These are phyloP conservation scores for Chalciporus chontae DNA, from an alignment of 768 basidiomycete species.

Conservation along the genomic window DNA sequence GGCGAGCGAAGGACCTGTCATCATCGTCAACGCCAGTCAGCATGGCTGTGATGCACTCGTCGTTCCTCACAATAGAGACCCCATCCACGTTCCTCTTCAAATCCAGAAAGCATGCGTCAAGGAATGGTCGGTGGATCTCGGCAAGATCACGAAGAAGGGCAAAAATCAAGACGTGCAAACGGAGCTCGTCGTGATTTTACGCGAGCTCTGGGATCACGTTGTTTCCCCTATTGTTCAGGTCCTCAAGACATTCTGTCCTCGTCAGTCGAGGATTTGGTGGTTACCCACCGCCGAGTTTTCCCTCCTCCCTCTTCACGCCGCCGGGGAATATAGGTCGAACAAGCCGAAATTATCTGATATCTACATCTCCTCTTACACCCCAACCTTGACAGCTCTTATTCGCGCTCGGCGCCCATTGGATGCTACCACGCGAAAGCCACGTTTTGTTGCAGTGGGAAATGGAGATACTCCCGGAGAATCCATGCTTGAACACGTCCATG, in stretches of 20 bases:
- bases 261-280: conserved; percentile 10
- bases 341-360: not conserved
- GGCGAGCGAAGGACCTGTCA: conserved; percentile 3
- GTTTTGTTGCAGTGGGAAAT: not conserved
- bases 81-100: not conserved
- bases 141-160: not conserved
- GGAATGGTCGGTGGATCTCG: not conserved
- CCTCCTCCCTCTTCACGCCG: conserved; percentile 35
- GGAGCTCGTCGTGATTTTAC: not conserved
- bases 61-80: not conserved
- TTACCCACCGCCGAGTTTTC: conserved; percentile 17
- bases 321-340: conserved; percentile 22
- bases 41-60: conserved; percentile 10
- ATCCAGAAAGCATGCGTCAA: not conserved
- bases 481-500: not conserved
- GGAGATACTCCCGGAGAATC: not conserved
- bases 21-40: conserved; percentile 1
- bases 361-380: conserved; percentile 21
- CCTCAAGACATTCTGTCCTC: not conserved
- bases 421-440: not conserved
- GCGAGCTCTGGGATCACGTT: conserved; percentile 2
- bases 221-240: conserved; percentile 5
- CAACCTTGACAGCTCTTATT: conserved; percentile 17
- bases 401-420: not conserved
- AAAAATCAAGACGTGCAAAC: not conserved